Percentiles rank a stretch among this genome's conserved stretches.
phyloP scores from a whole-genome alignment of 495 filamentous ascomycete genomes.

The Parathielavia hyrcaniae region DNA sequence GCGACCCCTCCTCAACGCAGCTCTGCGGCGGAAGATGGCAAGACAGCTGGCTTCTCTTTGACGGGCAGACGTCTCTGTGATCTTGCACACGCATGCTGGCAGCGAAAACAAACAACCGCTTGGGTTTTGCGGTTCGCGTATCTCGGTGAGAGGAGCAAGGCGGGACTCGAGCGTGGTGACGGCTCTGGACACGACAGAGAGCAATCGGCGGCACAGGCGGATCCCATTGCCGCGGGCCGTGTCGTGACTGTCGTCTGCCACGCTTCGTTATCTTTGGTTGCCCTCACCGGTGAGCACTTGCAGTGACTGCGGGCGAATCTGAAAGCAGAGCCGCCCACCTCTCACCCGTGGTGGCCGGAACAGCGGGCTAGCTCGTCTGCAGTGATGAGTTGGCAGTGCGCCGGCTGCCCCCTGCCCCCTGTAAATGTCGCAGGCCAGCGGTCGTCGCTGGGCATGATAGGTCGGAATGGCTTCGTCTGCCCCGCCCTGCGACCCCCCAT shows the following conservation, averaged over 20 bases:
- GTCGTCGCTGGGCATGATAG: slow-evolving; percentile 29
- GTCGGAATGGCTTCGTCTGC: slow-evolving; percentile 23
- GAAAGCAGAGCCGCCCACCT: slow-evolving; percentile 4
- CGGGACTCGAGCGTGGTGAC: background rate
- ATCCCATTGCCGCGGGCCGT: background rate
- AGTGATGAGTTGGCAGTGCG: slow-evolving; percentile 37
- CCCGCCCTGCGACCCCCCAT: slow-evolving; percentile 23
- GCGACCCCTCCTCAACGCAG: background rate
- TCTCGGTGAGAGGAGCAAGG: slow-evolving; percentile 4
- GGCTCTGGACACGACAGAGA: background rate
- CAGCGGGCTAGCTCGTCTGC: slow-evolving; percentile 31
- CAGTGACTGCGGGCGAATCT: slow-evolving; percentile 24
- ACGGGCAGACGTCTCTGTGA: background rate
- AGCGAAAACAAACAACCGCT: background rate
- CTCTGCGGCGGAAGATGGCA: background rate
- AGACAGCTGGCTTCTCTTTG: background rate
- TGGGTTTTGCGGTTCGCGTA: background rate
- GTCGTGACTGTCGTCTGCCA: background rate
- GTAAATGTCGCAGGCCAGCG: slow-evolving; percentile 28
- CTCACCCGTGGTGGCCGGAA: slow-evolving; percentile 14
- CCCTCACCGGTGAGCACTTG: too few relatives aligned
- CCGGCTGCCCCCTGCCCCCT: slow-evolving; percentile 30
- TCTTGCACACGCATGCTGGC: background rate
- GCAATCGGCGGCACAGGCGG: slow-evolving; percentile 10
- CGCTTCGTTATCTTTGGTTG: background rate